These are phyloP conservation scores for Mrakia gelida DNA, from an alignment of 768 basidiomycete genomes.

Conservation along the genomic window DNA sequence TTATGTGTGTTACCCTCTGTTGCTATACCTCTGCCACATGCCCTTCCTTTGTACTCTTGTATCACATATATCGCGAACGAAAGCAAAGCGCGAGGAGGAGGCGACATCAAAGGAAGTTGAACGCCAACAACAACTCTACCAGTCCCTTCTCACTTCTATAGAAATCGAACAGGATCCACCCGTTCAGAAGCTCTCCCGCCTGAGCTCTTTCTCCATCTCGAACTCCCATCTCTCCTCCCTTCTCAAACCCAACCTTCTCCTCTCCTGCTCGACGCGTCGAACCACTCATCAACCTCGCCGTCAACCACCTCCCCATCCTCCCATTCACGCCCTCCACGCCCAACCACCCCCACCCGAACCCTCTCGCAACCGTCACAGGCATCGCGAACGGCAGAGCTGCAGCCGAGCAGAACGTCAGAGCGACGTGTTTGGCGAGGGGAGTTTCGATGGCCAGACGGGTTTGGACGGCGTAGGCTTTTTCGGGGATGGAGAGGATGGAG, in stretches of 20 bases:
- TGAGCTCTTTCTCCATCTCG: neutral
- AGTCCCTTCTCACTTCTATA: constrained; percentile 31
- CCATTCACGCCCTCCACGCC: constrained; percentile 85
- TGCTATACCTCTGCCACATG: too few relatives aligned
- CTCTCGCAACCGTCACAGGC: constrained; percentile 70
- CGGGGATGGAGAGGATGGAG: constrained; percentile 74
- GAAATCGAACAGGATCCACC: constrained; percentile 36
- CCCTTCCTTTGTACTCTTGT: too few relatives aligned
- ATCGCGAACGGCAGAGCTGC: constrained; percentile 73
- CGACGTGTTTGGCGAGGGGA: constrained; percentile 51
- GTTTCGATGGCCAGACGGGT: constrained; percentile 19
- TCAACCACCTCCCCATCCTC: constrained; percentile 66
- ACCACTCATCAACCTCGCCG: constrained; percentile 50
- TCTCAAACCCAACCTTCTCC: constrained; percentile 22
- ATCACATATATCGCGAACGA: too few relatives aligned
- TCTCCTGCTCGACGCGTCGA: neutral
- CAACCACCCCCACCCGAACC: constrained; percentile 65
- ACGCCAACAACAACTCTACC: constrained; percentile 34
- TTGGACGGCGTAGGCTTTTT: constrained; percentile 57
- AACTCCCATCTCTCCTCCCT: neutral
- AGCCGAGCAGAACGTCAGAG: constrained; percentile 77
- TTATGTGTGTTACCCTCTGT: too few relatives aligned
- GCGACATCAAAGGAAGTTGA: constrained; percentile 27
- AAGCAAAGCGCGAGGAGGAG: neutral
- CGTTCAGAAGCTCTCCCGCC: constrained; percentile 3